These are phyloP conservation scores for Ehretia macrophylla DNA, from an alignment of 257 asterid species.

Conservation along the genomic window DNA sequence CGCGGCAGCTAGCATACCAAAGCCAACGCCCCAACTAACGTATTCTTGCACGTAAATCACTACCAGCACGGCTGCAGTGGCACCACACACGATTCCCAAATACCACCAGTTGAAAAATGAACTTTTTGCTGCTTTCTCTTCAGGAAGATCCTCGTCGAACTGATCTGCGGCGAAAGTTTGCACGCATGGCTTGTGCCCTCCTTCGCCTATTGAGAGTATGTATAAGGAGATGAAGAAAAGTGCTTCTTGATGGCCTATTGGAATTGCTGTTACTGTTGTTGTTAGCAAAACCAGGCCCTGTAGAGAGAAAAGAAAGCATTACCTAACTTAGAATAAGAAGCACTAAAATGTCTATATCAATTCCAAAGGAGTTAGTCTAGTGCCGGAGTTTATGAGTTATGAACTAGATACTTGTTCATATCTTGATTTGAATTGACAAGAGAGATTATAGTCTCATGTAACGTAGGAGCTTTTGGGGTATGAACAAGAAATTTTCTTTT, in stretches of 20 bases:
- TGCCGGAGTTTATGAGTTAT: no score
- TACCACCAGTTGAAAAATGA: slow-evolving; percentile 91
- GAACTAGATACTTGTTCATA: no score
- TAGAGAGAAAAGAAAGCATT: neutral
- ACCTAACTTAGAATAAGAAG: neutral
- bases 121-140: slow-evolving; percentile 42
- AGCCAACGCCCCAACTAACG: slow-evolving; percentile 56
- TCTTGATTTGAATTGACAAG: no score
- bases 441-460: no score
- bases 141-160: slow-evolving; percentile 44
- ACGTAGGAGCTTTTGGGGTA: no score
- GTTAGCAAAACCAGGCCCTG: slow-evolving; percentile 55
- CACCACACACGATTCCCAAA: slow-evolving; percentile 57
- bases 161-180: slow-evolving; percentile 79
- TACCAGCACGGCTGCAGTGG: slow-evolving; percentile 49
- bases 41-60: slow-evolving; percentile 61
- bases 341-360: neutral
- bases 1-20: slow-evolving; percentile 48
- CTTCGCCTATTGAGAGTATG: slow-evolving; percentile 50
- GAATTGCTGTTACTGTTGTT: slow-evolving; percentile 36
- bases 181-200: slow-evolving; percentile 80
- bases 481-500: no score
- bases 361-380: neutral
- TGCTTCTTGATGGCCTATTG: slow-evolving; percentile 23
- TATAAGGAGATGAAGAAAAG: slow-evolving; percentile 62